Percentiles rank a stretch among this genome's conserved stretches.
Evolutionary conservation across 1,284 basidiomycete species (phyloP).

Genomic region (Vanrija sp.): DNA sequence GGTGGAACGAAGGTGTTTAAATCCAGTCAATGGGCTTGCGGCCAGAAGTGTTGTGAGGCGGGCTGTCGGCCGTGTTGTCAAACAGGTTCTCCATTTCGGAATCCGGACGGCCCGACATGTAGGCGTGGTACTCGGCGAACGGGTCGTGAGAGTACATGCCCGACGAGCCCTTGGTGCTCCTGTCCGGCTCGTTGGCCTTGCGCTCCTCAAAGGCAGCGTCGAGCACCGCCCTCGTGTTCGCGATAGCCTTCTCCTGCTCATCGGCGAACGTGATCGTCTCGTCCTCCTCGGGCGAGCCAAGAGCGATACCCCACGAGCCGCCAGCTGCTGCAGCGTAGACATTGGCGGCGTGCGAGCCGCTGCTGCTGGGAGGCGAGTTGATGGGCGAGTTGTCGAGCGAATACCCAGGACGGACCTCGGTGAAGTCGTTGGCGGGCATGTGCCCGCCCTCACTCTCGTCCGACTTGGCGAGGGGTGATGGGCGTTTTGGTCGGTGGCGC

Average conservation of each 20-base stretch:
- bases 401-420: not conserved
- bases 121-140: conserved; percentile 31
- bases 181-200: not conserved
- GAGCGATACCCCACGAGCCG: conserved; percentile 35
- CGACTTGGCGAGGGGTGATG: conserved; percentile 36
- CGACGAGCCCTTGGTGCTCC: conserved; percentile 9
- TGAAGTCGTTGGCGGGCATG: conserved; percentile 3
- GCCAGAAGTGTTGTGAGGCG: too few species aligned
- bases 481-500: conserved; percentile 42
- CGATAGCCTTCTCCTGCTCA: conserved; percentile 4
- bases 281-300: conserved; percentile 26
- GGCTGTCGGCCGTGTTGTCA: too few species aligned
- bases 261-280: conserved; percentile 9
- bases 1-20: too few species aligned
- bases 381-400: not conserved
- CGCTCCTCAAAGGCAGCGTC: not conserved
- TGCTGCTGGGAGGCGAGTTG: not conserved
- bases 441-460: not conserved
- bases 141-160: conserved; percentile 32
- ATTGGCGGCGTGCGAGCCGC: not conserved
- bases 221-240: not conserved
- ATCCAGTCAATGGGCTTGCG: too few species aligned
- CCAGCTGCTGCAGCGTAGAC: conserved; percentile 7
- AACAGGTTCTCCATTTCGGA: too few species aligned
- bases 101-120: too few species aligned